Evolutionary conservation across 768 basidiomycete species (phyloP), one percentile per base, ranked within the genome.

Genomic region (Filobasidium floriforme): DNA sequence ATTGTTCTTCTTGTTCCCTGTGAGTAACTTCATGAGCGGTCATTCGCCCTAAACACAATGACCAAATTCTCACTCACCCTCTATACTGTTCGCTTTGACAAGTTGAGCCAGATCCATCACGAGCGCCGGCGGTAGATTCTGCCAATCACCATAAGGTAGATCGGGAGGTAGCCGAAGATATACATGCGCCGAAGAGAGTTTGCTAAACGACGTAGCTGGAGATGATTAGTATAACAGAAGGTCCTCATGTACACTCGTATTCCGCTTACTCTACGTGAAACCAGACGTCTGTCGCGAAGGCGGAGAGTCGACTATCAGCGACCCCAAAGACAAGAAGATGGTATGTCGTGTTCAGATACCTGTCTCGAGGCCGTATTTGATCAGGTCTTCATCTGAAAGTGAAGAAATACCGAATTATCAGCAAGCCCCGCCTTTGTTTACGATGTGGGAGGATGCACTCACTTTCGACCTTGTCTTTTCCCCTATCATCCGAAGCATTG

Each of bases 81-180:
- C 91, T 64, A 98, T 98, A 12, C 91, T 93, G 73, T 97, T 97
- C 1, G 93, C 93, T 78, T 99, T 99, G 40, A 97, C 94, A 1
- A 99, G 83, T 76, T 98, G 96, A 0, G 90, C 90, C 68, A 90
- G 90, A 78, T 98, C 94, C 14, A 81, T 81, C 22, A 97, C 80
- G 7, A 97, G 80, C 0, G 84, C 80, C 63, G 87, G 83, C 0
- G 96, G 92, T 43, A 98, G 88, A n/a, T 81, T 78, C 7, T 98
- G 92, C 90, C 92, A 97, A 12, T 37, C 71, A 10, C 78, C 78
- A 59, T 75, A 77, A 0, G 76, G 73, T 83, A 93, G 88, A n/a
- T 80, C 81, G 1, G 85, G 84, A 0, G 89, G 84, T 82, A 97
- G 85, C 41, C 93, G 88, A n/a, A 98, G 81, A 77, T 98, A 98